These are phyloP conservation scores for Ramaria sp. DNA, from an alignment of 768 basidiomycete genomes.

Conservation along the genomic window DNA sequence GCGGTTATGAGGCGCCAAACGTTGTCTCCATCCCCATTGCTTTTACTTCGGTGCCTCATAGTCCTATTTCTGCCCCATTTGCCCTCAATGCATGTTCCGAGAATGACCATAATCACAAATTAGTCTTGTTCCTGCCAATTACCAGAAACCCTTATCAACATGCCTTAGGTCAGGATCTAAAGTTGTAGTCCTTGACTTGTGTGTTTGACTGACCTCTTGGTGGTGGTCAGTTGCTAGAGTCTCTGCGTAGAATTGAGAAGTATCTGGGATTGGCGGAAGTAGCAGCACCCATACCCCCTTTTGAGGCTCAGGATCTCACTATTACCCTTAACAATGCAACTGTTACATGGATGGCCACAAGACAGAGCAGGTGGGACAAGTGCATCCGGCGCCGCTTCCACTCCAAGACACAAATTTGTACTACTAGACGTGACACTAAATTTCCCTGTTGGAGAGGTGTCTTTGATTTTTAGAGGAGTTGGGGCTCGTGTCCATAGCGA, in stretches of 20 bases:
- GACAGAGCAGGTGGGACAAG: constrained; percentile 38
- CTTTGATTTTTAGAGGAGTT: constrained; percentile 66
- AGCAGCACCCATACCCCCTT: constrained; percentile 41
- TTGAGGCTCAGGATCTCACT: constrained; percentile 41
- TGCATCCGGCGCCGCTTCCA: constrained; percentile 47
- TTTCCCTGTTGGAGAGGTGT: constrained; percentile 72
- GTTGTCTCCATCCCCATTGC: constrained; percentile 78
- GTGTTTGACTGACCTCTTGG: constrained; percentile 2
- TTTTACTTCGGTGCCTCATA: constrained; percentile 41
- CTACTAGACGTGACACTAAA: constrained; percentile 64
- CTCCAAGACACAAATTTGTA: constrained; percentile 65
- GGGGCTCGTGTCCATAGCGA: not conserved
- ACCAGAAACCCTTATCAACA: constrained; percentile 84
- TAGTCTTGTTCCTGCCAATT: too few species aligned
- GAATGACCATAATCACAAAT: too few species aligned
- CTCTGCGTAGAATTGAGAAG: constrained; percentile 83
- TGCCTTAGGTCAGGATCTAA: constrained; percentile 50
- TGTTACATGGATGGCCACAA: constrained; percentile 83
- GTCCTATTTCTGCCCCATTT: not conserved
- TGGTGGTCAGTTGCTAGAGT: constrained; percentile 53
- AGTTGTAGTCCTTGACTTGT: not conserved
- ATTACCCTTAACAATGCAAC: constrained; percentile 79
- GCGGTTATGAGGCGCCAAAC: constrained; percentile 56
- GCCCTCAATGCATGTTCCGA: too few species aligned
- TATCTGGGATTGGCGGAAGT: constrained; percentile 75